These are phyloP conservation scores for Cercophora newfieldiana DNA, from an alignment of 495 filamentous ascomycete species.

Conservation along the genomic window DNA sequence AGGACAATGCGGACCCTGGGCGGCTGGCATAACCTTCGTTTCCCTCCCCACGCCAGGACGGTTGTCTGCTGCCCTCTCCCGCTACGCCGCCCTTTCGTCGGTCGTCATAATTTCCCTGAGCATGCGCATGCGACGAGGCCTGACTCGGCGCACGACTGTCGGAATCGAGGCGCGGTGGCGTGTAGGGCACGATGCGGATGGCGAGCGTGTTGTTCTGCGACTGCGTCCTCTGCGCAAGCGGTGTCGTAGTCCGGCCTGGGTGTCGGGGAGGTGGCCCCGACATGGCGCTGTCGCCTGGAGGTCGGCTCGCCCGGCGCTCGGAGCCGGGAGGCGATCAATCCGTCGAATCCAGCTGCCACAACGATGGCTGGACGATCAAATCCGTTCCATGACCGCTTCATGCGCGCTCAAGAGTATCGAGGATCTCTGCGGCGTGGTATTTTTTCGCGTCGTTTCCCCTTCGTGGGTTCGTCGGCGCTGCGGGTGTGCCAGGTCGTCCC, in stretches of 20 bases:
- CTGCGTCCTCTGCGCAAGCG: constrained; percentile 57
- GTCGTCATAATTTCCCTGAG: constrained; percentile 27
- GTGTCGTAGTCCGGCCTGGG: constrained; percentile 35
- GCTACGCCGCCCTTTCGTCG: constrained; percentile 18
- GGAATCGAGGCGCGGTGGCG: constrained; percentile 45
- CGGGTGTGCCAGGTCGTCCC: neutral
- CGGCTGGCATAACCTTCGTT: constrained; percentile 25
- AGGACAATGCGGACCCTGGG: constrained; percentile 43
- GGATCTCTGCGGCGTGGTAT: constrained; percentile 7
- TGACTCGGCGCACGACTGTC: constrained; percentile 37
- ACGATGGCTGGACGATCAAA: constrained; percentile 32
- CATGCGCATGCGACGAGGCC: constrained; percentile 29
- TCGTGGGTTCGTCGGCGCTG: constrained; percentile 3
- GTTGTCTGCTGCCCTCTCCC: constrained; percentile 19
- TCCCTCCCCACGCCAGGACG: constrained; percentile 19
- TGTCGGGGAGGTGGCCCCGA: constrained; percentile 38
- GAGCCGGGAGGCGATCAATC: constrained; percentile 31
- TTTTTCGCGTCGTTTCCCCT: neutral
- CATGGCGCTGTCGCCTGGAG: constrained; percentile 31
- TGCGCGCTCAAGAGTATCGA: constrained; percentile 19
- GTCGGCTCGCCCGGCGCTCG: constrained; percentile 29
- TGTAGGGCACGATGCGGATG: constrained; percentile 56
- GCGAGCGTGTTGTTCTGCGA: constrained; percentile 54
- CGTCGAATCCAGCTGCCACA: constrained; percentile 28
- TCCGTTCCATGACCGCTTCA: constrained; percentile 36